Percentiles rank a stretch among this genome's conserved stretches.
phyloP scores from a whole-genome alignment of 495 filamentous ascomycete genomes.

The Thozetella sp. region DNA sequence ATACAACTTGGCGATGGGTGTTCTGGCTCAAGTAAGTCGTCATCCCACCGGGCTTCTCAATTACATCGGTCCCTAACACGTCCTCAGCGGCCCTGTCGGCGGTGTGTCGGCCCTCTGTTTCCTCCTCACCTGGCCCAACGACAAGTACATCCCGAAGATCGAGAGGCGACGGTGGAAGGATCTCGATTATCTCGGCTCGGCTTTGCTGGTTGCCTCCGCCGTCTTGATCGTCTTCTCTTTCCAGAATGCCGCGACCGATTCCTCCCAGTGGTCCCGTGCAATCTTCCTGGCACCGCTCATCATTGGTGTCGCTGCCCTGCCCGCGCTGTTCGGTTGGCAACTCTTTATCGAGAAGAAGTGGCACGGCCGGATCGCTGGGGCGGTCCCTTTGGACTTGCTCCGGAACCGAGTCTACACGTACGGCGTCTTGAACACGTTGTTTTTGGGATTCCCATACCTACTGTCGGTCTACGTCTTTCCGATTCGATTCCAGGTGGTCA shows the following conservation, averaged over 20 bases:
- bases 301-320: conserved; percentile 38
- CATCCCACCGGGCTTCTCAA: neutral
- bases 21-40: conserved; percentile 66
- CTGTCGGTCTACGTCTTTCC: conserved; percentile 58
- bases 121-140: conserved; percentile 43
- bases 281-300: conserved; percentile 47
- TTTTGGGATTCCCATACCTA: conserved; percentile 59
- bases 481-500: conserved; percentile 59
- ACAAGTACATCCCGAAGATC: conserved; percentile 26
- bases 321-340: conserved; percentile 45
- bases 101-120: conserved; percentile 47
- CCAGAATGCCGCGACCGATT: conserved; percentile 50
- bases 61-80: conserved; percentile 16
- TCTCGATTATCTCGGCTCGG: conserved; percentile 56
- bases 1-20: conserved; percentile 65
- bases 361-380: conserved; percentile 14
- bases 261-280: conserved; percentile 35
- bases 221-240: conserved; percentile 62
- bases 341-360: conserved; percentile 21
- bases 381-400: conserved; percentile 25
- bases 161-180: conserved; percentile 40
- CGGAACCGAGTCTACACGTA: conserved; percentile 29
- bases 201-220: conserved; percentile 55
- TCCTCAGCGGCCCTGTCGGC: conserved; percentile 45
- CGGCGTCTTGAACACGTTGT: conserved; percentile 39